Evolutionary conservation across 2,329 filamentous ascomycete genomes (phyloP), one percentile per base, ranked within the genome.

Genomic region (Cladophialophora psammophila): DNA sequence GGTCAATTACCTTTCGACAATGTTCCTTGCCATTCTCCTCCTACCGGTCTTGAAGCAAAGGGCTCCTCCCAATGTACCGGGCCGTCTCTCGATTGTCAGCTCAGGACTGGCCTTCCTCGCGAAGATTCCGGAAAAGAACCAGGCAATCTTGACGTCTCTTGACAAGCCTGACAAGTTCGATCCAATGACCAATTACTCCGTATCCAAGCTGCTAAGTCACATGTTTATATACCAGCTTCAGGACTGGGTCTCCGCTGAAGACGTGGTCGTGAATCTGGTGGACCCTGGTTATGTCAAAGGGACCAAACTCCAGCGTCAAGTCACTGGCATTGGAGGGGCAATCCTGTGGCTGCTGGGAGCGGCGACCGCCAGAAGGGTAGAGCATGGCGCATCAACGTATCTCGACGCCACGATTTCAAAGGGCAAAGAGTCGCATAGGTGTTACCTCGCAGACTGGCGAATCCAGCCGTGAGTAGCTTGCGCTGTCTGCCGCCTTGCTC

Each of bases 401-500:
- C 65, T 85, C 0, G 81, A 87, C 70, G 83, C 84, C 0, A 76
- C 74, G 0, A 75, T 81, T 0, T 75, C 76, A 0, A 79, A 85
- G 61, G 84, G 83, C 0, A 78, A 78, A 52, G 83, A 85, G 70
- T 81, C 80, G 0, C 84, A 87, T 70, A 83, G 83, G 0, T 82
- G 80, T 53, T 85, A 82, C 66, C 40, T 85, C 0, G 83, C 81
- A 77, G 80, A 81, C 56, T 85, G 82, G 78, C 73, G 80, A 4
- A 79, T 84, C 20, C 69, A 72, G 2, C 79, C 82, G 80, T 84
- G 74, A 79, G 81, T 77, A 7, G 9, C 6, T 35, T 13, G 5
- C 10, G 5, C 31, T 55, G 18, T 31, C 53, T 12, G 53, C 31
- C 31, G 35, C 32, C 34, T 38, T 36, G 2, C 26, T 3, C 26